Evolutionary conservation across 805 yeast species (phyloP).

Genomic region (Sporopachydermia lactativora): DNA sequence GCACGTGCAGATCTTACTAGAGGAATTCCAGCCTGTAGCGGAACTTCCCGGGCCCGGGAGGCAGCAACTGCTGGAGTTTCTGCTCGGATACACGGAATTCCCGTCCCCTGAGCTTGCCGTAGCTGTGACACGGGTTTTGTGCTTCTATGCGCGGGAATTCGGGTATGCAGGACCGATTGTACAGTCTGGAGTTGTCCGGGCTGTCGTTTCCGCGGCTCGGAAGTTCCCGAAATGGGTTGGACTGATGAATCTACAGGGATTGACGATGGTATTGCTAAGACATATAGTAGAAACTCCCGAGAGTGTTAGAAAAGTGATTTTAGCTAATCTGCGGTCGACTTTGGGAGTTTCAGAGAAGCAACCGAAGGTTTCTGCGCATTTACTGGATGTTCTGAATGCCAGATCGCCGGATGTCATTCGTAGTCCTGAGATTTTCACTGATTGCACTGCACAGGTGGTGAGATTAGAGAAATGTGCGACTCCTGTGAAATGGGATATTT

Average conservation of each 20-base stretch:
- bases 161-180: slow-evolving; percentile 26
- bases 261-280: slow-evolving; percentile 43
- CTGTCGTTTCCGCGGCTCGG: slow-evolving; percentile 30
- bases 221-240: slow-evolving; percentile 23
- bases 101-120: slow-evolving; percentile 33
- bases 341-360: not conserved
- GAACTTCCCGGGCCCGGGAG: slow-evolving; percentile 13
- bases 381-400: not conserved
- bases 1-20: slow-evolving; percentile 6
- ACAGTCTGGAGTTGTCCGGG: slow-evolving; percentile 31
- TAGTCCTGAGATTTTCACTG: slow-evolving; percentile 34
- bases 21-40: slow-evolving; percentile 12
- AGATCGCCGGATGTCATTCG: slow-evolving; percentile 19
- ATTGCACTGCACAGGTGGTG: slow-evolving; percentile 22
- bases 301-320: slow-evolving; percentile 33
- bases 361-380: not conserved
- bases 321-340: not conserved
- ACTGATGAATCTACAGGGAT: slow-evolving; percentile 28
- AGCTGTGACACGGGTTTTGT: slow-evolving; percentile 38
- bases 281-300: slow-evolving; percentile 53
- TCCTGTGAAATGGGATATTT: slow-evolving; percentile 13
- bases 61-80: slow-evolving; percentile 25
- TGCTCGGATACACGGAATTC: slow-evolving; percentile 29
- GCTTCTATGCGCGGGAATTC: slow-evolving; percentile 36
- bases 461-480: slow-evolving; percentile 32